A percentile compares a stretch with the other conserved stretches of the same genome.
phyloP scores from a whole-genome alignment of 371 early-diverging fungal genomes.

The Circinella minor region DNA sequence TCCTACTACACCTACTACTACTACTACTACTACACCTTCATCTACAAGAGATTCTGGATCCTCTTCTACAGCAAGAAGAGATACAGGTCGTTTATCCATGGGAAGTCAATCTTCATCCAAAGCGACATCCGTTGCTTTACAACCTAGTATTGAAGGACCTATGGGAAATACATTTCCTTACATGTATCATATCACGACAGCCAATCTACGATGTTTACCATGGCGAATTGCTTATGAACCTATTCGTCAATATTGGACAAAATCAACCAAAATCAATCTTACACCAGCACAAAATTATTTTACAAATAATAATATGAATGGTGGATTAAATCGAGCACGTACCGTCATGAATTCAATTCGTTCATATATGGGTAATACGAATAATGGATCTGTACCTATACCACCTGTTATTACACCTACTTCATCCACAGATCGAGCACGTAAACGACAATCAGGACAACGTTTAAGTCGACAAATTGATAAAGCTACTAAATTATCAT shows the following conservation, averaged over 20 bases:
- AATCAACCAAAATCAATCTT: conserved; percentile 29
- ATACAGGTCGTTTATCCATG: conserved; percentile 9
- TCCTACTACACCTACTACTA: background rate
- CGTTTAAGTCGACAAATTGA: conserved; percentile 44
- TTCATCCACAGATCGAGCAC: conserved; percentile 1
- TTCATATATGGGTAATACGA: conserved; percentile 26
- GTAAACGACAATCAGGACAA: conserved; percentile 37
- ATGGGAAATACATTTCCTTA: conserved; percentile 29
- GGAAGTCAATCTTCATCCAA: conserved; percentile 12
- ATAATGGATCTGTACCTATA: background rate
- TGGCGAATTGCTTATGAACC: conserved; percentile 49
- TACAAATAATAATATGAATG: conserved; percentile 7
- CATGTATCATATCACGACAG: conserved; percentile 40
- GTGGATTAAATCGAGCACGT: conserved; percentile 47
- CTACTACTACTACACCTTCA: background rate
- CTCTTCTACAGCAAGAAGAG: background rate
- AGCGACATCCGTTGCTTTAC: conserved; percentile 12
- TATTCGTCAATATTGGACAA: conserved; percentile 53
- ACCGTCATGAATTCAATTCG: conserved; percentile 50
- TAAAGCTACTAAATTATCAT: conserved; percentile 37
- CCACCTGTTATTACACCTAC: conserved; percentile 1
- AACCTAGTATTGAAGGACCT: conserved; percentile 2
- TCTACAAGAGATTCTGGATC: conserved; percentile 4
- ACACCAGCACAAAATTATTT: conserved; percentile 38
- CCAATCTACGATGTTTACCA: conserved; percentile 32